Base-by-base conservation (phyloP, 2,329 filamentous ascomycete genomes). In the Teratosphaeria nubilosa region DNA sequence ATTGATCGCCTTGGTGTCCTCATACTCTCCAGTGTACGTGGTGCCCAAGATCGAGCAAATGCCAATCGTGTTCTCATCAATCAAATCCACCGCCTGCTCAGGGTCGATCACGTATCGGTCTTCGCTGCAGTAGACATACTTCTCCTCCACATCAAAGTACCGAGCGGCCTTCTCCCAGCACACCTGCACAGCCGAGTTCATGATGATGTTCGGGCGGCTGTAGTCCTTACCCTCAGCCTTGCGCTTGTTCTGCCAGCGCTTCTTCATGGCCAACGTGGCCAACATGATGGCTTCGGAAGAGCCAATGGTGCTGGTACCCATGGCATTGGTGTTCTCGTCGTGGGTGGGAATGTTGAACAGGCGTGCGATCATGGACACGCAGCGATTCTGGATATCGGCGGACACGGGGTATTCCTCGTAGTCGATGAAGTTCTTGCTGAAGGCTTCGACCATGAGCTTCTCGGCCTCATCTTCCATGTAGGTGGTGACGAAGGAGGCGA, bases 391-490 rank as follows among this genome's bases (percentile, higher is more conserved):
- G 60, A 79, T 79, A 57, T 80, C 77, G 45, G 77, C 77, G 52
- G 72, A 74, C 55, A 78, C 76, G 9, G 77, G 76, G 65, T 80
- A 80, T 60, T 79, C 77, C 63, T 79, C 76, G 63, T 77, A 78
- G 62, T 73, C 74, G 65, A 79, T 79, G 70, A 96, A 96, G 80
- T 97, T 97, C 76, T 96, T 96, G 73, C 88, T 85, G 73, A 96
- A 90, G 56, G 88, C 84, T 64, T 96, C 90, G 64, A 86, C 78
- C 92, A 97, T 97, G 75, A 96, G 88, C 75, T 95, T 91, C 77
- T 96, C 91, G 22, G 87, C 91, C 74, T 96, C 92, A 52, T 96
- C 89, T 77, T 96, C 91, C 91, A 96, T 96, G 78, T 95, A 96
- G 0, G 92, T 96, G 1, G 91, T 96, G 64, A 96, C 91, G 70